Conservation (phyloP, 177 flowering plant genomes). For the Vitis hybrid region DNA sequence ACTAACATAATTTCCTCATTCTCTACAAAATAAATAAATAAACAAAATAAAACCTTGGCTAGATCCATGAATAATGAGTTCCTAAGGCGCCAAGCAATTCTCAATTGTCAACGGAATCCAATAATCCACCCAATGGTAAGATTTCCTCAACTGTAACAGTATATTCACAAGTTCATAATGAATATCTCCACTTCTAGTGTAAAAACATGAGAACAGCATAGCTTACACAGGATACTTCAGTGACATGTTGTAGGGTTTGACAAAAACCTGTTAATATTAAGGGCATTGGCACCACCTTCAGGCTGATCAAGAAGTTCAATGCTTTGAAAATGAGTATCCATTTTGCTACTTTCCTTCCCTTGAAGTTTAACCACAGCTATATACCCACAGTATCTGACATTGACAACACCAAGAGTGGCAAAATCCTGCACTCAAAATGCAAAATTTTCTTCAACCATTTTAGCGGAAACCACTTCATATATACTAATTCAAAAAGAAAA, state of each 20-base stretch:
- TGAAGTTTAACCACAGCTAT: conserved; percentile 73
- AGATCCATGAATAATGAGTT: no score
- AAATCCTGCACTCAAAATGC: conserved; percentile 62
- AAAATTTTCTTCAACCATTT: conserved; percentile 7
- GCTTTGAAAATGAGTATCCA: conserved; percentile 33
- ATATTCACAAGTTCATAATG: no score
- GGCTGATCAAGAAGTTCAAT: conserved; percentile 70
- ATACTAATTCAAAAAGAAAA: background rate
- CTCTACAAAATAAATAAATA: no score
- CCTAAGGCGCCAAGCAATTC: no score
- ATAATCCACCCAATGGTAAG: no score
- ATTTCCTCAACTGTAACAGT: no score
- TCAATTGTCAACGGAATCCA: no score
- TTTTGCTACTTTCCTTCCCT: conserved; percentile 29
- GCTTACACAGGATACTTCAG: no score
- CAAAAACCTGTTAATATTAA: conserved; percentile 86
- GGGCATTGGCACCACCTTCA: conserved; percentile 97
- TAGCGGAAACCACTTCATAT: background rate
- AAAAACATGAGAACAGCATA: no score
- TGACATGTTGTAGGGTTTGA: background rate
- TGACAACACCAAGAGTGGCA: conserved; percentile 78
- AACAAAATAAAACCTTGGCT: no score
- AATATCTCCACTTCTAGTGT: no score
- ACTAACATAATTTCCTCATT: no score
- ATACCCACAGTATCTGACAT: conserved; percentile 83